Evolutionary conservation across 148 eudicot species (phyloP).

Genomic region (Mesembryanthemum crystallinum): DNA sequence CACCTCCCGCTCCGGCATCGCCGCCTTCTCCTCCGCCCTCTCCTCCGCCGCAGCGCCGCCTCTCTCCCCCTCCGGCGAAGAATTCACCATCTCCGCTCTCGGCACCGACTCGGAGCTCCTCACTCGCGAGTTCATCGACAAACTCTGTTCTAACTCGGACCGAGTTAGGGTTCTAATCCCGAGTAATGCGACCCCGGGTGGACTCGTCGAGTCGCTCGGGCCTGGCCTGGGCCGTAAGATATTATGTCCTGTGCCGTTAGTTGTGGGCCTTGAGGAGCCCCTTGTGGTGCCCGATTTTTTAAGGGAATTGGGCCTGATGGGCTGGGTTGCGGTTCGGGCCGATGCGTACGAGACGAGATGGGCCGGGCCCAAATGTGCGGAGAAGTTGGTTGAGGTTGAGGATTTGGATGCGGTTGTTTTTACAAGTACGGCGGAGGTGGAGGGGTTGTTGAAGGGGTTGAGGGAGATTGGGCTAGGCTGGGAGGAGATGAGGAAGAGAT

Average conservation of each 20-base stretch:
- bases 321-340: constrained; percentile 57
- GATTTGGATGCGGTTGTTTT: constrained; percentile 63
- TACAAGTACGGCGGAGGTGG: constrained; percentile 86
- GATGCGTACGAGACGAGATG: constrained; percentile 67
- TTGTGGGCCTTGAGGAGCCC: constrained; percentile 68
- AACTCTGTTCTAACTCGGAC: constrained; percentile 31
- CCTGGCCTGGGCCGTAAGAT: constrained; percentile 46
- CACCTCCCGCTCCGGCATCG: constrained; percentile 77
- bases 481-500: constrained; percentile 46
- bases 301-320: constrained; percentile 33
- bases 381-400: constrained; percentile 31
- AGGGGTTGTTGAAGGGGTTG: constrained; percentile 76
- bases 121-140: constrained; percentile 27
- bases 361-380: constrained; percentile 57
- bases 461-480: constrained; percentile 53
- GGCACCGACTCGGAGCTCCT: constrained; percentile 70
- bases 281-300: constrained; percentile 58
- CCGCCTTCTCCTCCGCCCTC: constrained; percentile 59
- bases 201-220: constrained; percentile 58
- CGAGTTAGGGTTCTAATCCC: constrained; percentile 58
- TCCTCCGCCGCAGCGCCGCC: constrained; percentile 18
- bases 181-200: constrained; percentile 48
- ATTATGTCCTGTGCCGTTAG: constrained; percentile 68
- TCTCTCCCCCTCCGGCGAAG: constrained; percentile 30
- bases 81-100: constrained; percentile 54